These are phyloP conservation scores for Chamaecrista fasciculata DNA, from an alignment of 306 rosid species.

Conservation along the genomic window DNA sequence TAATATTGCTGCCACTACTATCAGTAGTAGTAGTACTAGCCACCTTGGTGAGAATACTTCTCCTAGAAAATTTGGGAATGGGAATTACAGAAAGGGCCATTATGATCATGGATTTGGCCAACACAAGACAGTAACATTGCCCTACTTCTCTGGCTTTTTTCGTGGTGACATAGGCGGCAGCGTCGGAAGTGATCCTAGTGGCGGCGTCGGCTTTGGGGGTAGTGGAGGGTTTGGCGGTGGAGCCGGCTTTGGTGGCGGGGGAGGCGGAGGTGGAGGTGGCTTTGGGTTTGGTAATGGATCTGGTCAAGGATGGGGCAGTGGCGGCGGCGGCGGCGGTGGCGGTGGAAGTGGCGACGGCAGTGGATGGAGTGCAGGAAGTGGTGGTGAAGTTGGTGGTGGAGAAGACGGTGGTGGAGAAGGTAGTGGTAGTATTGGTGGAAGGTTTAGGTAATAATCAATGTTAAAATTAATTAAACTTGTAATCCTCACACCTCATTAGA, in stretches of 20 bases:
- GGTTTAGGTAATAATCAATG: too few relatives aligned
- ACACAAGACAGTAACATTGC: constrained; percentile 28
- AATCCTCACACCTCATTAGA: too few relatives aligned
- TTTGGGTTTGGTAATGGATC: constrained; percentile 2
- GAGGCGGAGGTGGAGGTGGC: constrained; percentile 31
- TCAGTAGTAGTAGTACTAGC: too few relatives aligned
- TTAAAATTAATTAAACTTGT: too few relatives aligned
- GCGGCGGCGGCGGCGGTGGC: constrained; percentile 33
- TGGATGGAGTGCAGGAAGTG: constrained; percentile 1
- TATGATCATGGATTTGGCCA: constrained; percentile 10
- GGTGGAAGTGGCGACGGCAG: constrained; percentile 38
- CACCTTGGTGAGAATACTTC: too few relatives aligned
- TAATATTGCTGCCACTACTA: constrained; percentile 26
- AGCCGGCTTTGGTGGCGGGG: too few relatives aligned
- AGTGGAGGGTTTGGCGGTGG: constrained; percentile 27
- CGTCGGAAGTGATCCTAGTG: too few relatives aligned
- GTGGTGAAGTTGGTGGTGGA: neutral
- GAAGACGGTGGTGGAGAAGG: constrained; percentile 1
- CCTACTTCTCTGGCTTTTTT: constrained; percentile 33
- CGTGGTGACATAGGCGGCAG: constrained; percentile 21
- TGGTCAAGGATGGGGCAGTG: too few relatives aligned
- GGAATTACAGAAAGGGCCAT: too few relatives aligned
- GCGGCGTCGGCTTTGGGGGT: constrained; percentile 11
- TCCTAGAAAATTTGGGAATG: constrained; percentile 40
- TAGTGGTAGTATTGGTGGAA: too few relatives aligned